A percentile compares a stretch with the other conserved stretches of the same genome.
phyloP scores from a whole-genome alignment of 768 basidiomycete genomes.

The Gymnopilus dilepis region DNA sequence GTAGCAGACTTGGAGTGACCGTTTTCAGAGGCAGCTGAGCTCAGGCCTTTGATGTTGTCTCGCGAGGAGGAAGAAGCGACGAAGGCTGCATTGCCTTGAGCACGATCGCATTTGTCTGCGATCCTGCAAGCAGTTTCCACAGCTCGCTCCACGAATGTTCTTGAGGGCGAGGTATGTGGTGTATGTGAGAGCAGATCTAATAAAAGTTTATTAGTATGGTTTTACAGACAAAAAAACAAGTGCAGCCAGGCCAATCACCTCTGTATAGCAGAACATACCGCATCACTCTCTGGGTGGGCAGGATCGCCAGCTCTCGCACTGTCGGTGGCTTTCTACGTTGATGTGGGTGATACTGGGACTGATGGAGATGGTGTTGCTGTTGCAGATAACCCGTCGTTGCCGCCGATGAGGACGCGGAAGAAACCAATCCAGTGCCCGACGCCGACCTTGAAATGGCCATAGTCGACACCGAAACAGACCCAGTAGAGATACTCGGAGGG shows the following conservation, averaged over 20 bases:
- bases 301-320: slow-evolving; percentile 65
- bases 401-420: neutral
- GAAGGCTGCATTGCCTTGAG: slow-evolving; percentile 33
- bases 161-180: slow-evolving; percentile 50
- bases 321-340: slow-evolving; percentile 19
- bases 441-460: neutral
- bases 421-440: neutral
- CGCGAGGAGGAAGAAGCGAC: slow-evolving; percentile 14
- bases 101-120: slow-evolving; percentile 32
- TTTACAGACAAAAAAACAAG: neutral
- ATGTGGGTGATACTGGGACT: neutral
- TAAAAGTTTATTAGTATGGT: slow-evolving; percentile 9
- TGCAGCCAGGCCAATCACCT: slow-evolving; percentile 44
- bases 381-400: slow-evolving; percentile 2
- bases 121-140: slow-evolving; percentile 33
- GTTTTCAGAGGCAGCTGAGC: neutral
- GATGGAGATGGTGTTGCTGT: neutral
- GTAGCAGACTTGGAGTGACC: neutral
- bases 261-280: slow-evolving; percentile 65
- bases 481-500: neutral
- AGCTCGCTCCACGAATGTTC: slow-evolving; percentile 30
- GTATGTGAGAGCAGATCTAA: slow-evolving; percentile 60
- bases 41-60: neutral
- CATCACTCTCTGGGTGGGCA: slow-evolving; percentile 69
- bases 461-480: neutral